These are phyloP conservation scores for Syzygium oleosum DNA, from an alignment of 345 rosid genomes.

Conservation along the genomic window DNA sequence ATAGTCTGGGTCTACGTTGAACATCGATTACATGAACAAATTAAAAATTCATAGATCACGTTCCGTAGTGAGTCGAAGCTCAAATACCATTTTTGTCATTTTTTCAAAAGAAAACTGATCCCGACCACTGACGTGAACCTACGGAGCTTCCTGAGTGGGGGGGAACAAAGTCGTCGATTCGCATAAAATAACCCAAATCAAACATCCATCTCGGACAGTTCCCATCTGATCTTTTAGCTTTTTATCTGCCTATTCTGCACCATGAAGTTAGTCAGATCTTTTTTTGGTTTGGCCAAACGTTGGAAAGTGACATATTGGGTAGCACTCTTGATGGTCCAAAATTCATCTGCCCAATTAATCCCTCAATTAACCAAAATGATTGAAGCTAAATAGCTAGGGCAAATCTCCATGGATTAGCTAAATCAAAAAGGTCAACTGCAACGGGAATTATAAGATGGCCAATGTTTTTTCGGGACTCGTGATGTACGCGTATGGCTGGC, in stretches of 20 bases:
- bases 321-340: not conserved
- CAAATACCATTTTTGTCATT: too few species aligned
- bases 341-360: not conserved
- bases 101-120: not conserved
- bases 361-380: fast-evolving
- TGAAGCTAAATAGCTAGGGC: not conserved
- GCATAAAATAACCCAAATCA: not conserved
- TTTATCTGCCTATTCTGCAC: not conserved
- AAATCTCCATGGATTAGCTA: not conserved
- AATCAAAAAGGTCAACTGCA: not conserved
- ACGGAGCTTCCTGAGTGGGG: not conserved
- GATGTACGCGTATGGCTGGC: not conserved
- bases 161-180: not conserved
- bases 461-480: not conserved
- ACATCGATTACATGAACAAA: too few species aligned
- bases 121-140: not conserved
- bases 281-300: not conserved
- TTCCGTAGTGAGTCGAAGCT: too few species aligned
- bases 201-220: not conserved
- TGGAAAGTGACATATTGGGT: not conserved
- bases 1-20: too few species aligned
- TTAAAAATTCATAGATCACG: too few species aligned
- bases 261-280: not conserved
- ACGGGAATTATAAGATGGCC: not conserved
- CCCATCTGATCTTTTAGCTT: not conserved